Evolutionary conservation across 208 protist species (phyloP).

Genomic region (Trypanosoma theileri): DNA sequence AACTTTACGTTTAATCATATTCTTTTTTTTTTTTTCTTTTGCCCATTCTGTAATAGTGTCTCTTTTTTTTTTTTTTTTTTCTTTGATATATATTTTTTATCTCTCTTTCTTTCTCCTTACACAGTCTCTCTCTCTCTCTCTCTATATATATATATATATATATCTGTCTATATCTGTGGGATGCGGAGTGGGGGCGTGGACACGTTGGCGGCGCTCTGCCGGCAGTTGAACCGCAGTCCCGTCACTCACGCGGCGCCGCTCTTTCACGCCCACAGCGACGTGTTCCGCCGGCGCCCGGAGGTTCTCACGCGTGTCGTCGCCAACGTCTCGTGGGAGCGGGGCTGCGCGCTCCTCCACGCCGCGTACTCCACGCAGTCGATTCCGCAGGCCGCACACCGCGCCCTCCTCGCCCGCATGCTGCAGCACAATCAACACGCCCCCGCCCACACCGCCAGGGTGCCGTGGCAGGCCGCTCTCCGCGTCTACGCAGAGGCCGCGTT

Average conservation of each 20-base stretch:
- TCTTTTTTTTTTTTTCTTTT: constrained; percentile 7
- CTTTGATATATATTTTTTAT: constrained; percentile 8
- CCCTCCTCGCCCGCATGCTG: constrained; percentile 78
- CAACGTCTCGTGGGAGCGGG: constrained; percentile 72
- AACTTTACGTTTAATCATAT: neutral
- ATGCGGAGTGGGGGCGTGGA: neutral
- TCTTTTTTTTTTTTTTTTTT: constrained; percentile 8
- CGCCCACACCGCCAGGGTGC: constrained; percentile 37
- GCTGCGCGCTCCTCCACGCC: constrained; percentile 52
- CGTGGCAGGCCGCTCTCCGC: constrained; percentile 62
- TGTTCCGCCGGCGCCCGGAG: constrained; percentile 79
- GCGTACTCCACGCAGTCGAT: constrained; percentile 79
- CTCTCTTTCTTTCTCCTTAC: constrained; percentile 2
- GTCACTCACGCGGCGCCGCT: constrained; percentile 66
- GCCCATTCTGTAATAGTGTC: constrained; percentile 6
- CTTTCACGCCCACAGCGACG: constrained; percentile 69
- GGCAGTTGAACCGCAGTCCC: constrained; percentile 64
- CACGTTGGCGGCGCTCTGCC: neutral
- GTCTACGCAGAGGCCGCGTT: constrained; percentile 67
- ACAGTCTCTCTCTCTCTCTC: neutral
- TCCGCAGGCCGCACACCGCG: constrained; percentile 52
- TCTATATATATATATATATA: constrained; percentile 3
- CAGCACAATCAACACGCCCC: constrained; percentile 68
- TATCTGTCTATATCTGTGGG: neutral
- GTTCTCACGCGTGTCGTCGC: constrained; percentile 66